These are phyloP conservation scores for Lachnellula willkommii DNA, from an alignment of 2,329 filamentous ascomycete genomes.

Conservation along the genomic window DNA sequence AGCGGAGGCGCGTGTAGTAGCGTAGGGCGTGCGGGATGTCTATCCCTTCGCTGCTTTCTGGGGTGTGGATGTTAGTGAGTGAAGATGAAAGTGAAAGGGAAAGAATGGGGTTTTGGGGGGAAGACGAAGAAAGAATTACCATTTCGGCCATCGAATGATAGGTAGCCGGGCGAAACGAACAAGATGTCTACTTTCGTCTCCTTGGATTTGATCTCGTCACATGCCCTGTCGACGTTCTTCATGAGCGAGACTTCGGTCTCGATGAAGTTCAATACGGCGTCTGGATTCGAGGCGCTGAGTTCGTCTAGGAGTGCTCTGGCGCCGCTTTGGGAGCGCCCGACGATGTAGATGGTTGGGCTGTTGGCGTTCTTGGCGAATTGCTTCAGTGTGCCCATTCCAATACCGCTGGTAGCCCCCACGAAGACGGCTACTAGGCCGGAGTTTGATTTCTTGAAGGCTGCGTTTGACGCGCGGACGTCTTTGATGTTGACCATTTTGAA, in stretches of 20 bases:
- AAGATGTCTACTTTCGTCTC: constrained; percentile 44
- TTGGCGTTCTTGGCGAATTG: constrained; percentile 38
- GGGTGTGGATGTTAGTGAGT: constrained; percentile 16
- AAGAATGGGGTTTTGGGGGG: background rate
- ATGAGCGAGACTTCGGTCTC: constrained; percentile 46
- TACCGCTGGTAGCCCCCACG: constrained; percentile 50
- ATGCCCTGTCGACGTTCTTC: constrained; percentile 45
- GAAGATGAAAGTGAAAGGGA: background rate
- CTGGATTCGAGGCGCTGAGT: constrained; percentile 38
- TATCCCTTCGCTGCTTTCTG: constrained; percentile 53
- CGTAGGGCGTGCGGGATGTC: constrained; percentile 45
- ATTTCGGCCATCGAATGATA: constrained; percentile 27
- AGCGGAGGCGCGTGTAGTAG: constrained; percentile 54
- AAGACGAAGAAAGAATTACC: constrained; percentile 14
- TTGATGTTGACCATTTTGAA: constrained; percentile 30
- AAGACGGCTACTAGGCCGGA: constrained; percentile 44
- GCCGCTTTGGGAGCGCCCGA: constrained; percentile 41
- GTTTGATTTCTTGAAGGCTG: constrained; percentile 26
- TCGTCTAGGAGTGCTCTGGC: constrained; percentile 35
- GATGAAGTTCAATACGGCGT: constrained; percentile 43
- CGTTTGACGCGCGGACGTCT: constrained; percentile 36
- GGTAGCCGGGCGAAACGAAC: constrained; percentile 39
- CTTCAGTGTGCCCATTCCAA: constrained; percentile 45
- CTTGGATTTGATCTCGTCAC: constrained; percentile 39
- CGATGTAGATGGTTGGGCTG: constrained; percentile 45